Conservation (phyloP, 352 stramenopile species). For the Peronospora destructor region DNA sequence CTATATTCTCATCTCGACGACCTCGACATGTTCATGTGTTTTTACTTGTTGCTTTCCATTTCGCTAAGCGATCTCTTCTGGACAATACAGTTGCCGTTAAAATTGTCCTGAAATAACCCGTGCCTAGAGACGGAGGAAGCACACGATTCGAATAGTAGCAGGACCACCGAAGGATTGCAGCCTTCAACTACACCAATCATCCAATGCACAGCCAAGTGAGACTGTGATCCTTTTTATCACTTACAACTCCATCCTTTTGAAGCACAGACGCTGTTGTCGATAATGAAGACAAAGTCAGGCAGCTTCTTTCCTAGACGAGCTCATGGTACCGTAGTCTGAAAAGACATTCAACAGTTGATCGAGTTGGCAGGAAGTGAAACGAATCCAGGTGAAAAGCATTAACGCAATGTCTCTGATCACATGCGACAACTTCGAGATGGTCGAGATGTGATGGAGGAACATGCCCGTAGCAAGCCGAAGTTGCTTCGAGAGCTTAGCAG, state of each 20-base stretch:
- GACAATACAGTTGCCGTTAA: conserved; percentile 3
- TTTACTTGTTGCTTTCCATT: too few relatives aligned
- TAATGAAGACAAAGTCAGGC: conserved; percentile 8
- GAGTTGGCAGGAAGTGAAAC: conserved; percentile 15
- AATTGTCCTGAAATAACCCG: neutral
- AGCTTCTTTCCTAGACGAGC: conserved; percentile 30
- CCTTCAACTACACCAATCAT: neutral
- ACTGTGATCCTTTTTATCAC: neutral
- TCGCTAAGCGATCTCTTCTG: too few relatives aligned
- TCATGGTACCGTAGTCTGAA: conserved; percentile 66
- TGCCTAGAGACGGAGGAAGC: too few relatives aligned
- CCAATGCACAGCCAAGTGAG: conserved; percentile 16
- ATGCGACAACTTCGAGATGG: conserved; percentile 61
- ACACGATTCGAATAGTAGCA: conserved; percentile 3
- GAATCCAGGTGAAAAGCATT: conserved; percentile 10
- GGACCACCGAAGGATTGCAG: neutral
- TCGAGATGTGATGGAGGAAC: conserved; percentile 50
- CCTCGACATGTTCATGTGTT: too few relatives aligned
- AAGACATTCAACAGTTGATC: conserved; percentile 46
- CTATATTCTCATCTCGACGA: too few relatives aligned
- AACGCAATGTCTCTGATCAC: conserved; percentile 66
- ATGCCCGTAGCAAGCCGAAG: conserved; percentile 36
- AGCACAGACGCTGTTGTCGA: neutral
- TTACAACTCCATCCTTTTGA: neutral
- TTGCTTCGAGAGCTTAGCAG: conserved; percentile 50